Percentiles rank a stretch among this genome's conserved stretches.
phyloP scores from a whole-genome alignment of 2,329 filamentous ascomycete genomes.

The Chaetomiaceae sp. region DNA sequence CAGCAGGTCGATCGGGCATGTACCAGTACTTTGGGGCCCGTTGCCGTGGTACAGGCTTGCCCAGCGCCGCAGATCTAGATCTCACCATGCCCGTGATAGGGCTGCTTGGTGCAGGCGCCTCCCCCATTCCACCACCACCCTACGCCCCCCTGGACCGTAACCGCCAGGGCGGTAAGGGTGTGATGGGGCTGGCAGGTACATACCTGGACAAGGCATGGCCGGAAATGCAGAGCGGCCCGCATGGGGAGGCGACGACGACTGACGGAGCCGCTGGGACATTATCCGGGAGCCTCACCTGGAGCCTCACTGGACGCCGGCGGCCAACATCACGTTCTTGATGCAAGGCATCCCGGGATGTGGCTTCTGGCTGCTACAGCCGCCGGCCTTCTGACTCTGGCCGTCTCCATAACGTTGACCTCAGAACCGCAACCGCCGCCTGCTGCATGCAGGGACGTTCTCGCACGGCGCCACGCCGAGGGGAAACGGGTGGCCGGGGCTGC shows the following conservation, averaged over 20 bases:
- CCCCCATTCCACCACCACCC: too few species aligned
- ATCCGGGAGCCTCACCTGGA: neutral
- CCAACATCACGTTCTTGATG: too few species aligned
- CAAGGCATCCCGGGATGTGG: too few species aligned
- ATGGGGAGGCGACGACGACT: neutral
- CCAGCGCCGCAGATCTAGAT: constrained; percentile 14
- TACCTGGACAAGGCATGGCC: neutral
- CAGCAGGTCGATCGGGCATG: constrained; percentile 14
- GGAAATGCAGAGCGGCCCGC: constrained; percentile 1
- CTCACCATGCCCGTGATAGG: constrained; percentile 14
- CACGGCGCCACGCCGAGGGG: constrained; percentile 7
- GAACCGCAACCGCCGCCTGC: constrained; percentile 14
- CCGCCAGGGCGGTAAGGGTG: constrained; percentile 16
- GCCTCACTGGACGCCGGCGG: too few species aligned
- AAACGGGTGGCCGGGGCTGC: neutral
- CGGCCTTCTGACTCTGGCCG: neutral
- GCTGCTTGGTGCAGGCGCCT: constrained; percentile 17
- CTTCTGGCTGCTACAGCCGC: constrained; percentile 3
- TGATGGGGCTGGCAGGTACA: neutral
- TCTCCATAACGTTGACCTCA: constrained; percentile 6
- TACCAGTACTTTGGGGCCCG: constrained; percentile 20
- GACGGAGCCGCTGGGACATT: neutral
- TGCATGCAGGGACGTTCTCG: neutral
- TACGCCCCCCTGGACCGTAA: neutral
- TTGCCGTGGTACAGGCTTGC: constrained; percentile 4